A percentile compares a stretch with the other conserved stretches of the same genome.
Conservation (phyloP, 2,329 filamentous ascomycete species). For the Claviceps paspali region DNA sequence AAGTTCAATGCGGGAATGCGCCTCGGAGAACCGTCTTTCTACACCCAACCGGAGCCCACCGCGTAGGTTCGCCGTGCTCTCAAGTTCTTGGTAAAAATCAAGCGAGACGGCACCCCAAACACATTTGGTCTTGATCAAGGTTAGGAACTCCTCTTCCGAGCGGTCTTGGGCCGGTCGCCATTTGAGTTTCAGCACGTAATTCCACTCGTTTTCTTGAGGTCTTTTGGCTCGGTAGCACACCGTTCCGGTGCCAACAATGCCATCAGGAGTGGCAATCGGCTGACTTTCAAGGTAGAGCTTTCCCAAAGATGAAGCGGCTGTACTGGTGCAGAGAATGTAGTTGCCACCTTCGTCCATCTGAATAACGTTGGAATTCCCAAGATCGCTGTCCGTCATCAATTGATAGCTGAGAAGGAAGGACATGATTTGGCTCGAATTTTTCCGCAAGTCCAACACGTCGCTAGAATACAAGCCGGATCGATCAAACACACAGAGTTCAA, state of each 20-base stretch:
- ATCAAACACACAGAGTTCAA: conserved; percentile 23
- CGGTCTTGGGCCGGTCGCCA: conserved; percentile 17
- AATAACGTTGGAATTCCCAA: conserved; percentile 12
- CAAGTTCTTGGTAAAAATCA: conserved; percentile 11
- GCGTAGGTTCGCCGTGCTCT: conserved; percentile 9
- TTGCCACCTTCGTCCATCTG: conserved; percentile 11
- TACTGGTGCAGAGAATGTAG: conserved; percentile 2
- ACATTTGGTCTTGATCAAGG: conserved; percentile 13
- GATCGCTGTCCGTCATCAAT: conserved; percentile 14
- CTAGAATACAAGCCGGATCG: conserved; percentile 20
- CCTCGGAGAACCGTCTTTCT: conserved; percentile 6
- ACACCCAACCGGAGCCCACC: conserved; percentile 7
- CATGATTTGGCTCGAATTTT: conserved; percentile 15
- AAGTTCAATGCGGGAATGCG: neutral
- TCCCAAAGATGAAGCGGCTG: neutral
- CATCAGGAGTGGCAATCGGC: conserved; percentile 13
- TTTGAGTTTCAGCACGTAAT: conserved; percentile 17
- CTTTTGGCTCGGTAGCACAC: conserved; percentile 17
- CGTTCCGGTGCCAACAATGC: conserved; percentile 16
- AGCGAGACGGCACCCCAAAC: conserved; percentile 16
- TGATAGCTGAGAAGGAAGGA: conserved; percentile 16
- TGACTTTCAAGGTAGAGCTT: conserved; percentile 9
- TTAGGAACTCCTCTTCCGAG: conserved; percentile 18
- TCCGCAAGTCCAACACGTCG: conserved; percentile 15
- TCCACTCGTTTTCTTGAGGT: conserved; percentile 12